Percentiles rank a stretch among this genome's conserved stretches.
phyloP scores from a whole-genome alignment of 2,329 filamentous ascomycete species.

The Sporothrix mexicana region DNA sequence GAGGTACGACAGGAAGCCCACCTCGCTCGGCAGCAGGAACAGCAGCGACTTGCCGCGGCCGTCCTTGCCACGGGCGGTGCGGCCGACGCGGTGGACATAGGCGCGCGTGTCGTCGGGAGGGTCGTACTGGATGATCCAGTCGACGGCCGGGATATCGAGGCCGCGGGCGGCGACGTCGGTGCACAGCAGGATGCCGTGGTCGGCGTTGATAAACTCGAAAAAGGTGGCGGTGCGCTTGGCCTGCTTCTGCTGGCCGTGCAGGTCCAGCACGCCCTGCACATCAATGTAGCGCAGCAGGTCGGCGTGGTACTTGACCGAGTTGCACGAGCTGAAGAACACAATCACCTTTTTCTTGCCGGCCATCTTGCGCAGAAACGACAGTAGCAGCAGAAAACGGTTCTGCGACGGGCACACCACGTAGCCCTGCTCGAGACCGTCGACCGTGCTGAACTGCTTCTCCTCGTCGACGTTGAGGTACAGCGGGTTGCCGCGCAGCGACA shows the following conservation, averaged over 20 bases:
- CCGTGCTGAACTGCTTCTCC: slow-evolving; percentile 77
- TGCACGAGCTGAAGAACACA: slow-evolving; percentile 92
- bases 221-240: slow-evolving; percentile 95
- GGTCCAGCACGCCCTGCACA: slow-evolving; percentile 71
- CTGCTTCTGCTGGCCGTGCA: slow-evolving; percentile 97
- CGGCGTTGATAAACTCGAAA: slow-evolving; percentile 84
- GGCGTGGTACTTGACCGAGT: slow-evolving; percentile 93
- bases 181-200: slow-evolving; percentile 87
- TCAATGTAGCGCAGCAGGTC: slow-evolving; percentile 98
- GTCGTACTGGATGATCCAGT: slow-evolving; percentile 97
- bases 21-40: slow-evolving; percentile 90
- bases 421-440: slow-evolving; percentile 92
- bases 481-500: slow-evolving; percentile 88
- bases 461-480: slow-evolving; percentile 98
- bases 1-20: slow-evolving; percentile 89
- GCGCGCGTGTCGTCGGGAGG: slow-evolving; percentile 88
- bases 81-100: slow-evolving; percentile 95
- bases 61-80: slow-evolving; percentile 84
- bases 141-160: slow-evolving; percentile 90
- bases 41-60: slow-evolving; percentile 87
- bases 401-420: slow-evolving; percentile 94
- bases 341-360: slow-evolving; percentile 98
- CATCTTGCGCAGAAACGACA: slow-evolving; percentile 91
- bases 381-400: slow-evolving; percentile 90
- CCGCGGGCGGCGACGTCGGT: slow-evolving; percentile 96